Percentiles rank a stretch among this genome's conserved stretches.
These are phyloP conservation scores for Aspergillus campestris DNA, from an alignment of 495 filamentous ascomycete genomes.

Conservation along the genomic window DNA sequence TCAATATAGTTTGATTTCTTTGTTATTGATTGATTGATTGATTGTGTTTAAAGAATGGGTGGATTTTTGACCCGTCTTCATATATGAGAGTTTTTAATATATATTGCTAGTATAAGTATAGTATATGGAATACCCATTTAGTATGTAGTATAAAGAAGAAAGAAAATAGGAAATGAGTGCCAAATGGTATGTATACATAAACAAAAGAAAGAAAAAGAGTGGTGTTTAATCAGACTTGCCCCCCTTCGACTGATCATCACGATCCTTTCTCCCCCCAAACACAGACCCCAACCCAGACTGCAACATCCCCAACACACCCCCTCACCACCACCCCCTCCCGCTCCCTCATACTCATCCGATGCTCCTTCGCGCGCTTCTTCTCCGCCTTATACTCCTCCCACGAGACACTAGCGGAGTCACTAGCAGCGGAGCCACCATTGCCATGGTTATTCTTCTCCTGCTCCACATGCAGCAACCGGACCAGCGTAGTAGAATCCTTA, in stretches of 20 bases:
- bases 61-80: no score
- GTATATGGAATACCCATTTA: neutral
- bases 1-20: slow-evolving; percentile 5
- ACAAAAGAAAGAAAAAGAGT: slow-evolving; percentile 2
- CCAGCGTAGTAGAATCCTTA: slow-evolving; percentile 12
- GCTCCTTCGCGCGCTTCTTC: slow-evolving; percentile 20
- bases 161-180: neutral
- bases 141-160: neutral
- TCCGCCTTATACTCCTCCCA: slow-evolving; percentile 37
- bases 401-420: slow-evolving; percentile 16
- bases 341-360: slow-evolving; percentile 16
- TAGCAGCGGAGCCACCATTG: neutral
- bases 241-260: slow-evolving; percentile 28
- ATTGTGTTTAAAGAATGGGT: no score
- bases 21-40: neutral
- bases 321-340: slow-evolving; percentile 11
- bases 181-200: neutral
- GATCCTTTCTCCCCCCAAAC: slow-evolving; percentile 9
- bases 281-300: neutral
- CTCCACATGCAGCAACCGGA: slow-evolving; percentile 8
- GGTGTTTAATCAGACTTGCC: neutral
- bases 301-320: slow-evolving; percentile 12
- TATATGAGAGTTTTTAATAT: neutral
- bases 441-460: slow-evolving; percentile 7
- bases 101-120: no score